phyloP scores from a whole-genome alignment of 495 filamentous ascomycete species.

The Aspergillus sparsus region DNA sequence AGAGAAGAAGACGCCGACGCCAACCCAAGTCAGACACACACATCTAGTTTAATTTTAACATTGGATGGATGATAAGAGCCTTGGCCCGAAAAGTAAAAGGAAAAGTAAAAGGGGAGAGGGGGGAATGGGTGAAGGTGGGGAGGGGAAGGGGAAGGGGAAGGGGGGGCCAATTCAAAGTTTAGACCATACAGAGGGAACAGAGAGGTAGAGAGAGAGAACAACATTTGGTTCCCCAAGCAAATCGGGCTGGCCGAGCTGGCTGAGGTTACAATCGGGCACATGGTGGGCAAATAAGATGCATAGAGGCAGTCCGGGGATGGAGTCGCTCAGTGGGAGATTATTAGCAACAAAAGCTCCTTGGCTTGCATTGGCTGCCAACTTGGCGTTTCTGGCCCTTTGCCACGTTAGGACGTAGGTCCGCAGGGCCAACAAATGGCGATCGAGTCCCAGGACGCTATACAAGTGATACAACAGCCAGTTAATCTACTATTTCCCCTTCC shows the following conservation, averaged over 20 bases:
- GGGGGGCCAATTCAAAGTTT: not conserved
- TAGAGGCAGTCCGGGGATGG: not conserved
- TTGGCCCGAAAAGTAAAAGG: not conserved
- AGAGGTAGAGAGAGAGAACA: no score
- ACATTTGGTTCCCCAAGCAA: not conserved
- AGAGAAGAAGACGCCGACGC: no score
- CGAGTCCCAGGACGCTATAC: not conserved
- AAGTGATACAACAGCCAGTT: not conserved
- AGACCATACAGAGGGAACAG: not conserved
- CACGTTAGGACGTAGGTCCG: constrained; percentile 9
- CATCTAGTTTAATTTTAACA: not conserved
- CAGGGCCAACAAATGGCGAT: not conserved
- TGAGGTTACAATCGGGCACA: constrained; percentile 14
- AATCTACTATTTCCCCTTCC: not conserved
- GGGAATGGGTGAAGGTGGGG: no score
- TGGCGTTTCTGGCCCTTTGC: constrained; percentile 16
- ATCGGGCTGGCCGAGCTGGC: constrained; percentile 5
- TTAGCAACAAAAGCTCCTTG: constrained; percentile 5
- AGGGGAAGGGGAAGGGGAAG: not conserved
- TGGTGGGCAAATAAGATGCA: not conserved
- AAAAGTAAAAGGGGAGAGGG: not conserved
- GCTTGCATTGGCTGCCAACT: constrained; percentile 7
- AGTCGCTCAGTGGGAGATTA: constrained; percentile 3
- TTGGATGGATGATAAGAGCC: not conserved
- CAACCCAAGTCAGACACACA: no score